Evolutionary conservation across 352 stramenopile genomes (phyloP).

Genomic region (Globisporangium parvum): DNA sequence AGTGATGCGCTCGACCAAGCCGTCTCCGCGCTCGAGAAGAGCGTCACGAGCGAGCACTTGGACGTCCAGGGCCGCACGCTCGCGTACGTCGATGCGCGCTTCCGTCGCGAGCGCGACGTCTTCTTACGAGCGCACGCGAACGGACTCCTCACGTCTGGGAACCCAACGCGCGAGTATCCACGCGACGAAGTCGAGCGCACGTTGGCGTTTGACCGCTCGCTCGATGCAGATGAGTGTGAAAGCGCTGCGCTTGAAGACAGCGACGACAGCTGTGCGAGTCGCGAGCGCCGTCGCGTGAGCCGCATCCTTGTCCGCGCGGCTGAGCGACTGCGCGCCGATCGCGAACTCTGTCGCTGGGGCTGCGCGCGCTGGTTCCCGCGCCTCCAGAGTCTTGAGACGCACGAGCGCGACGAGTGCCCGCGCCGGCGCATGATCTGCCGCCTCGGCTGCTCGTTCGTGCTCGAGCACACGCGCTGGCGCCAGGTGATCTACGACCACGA

Average conservation of each 20-base stretch:
- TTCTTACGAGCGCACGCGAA: conserved; percentile 34
- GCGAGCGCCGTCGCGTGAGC: conserved; percentile 51
- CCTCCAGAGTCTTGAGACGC: conserved; percentile 29
- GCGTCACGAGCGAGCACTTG: conserved; percentile 52
- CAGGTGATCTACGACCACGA: conserved; percentile 53
- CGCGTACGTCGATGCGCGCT: conserved; percentile 58
- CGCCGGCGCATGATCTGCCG: conserved; percentile 61
- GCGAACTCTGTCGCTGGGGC: conserved; percentile 51
- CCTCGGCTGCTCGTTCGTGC: conserved; percentile 47
- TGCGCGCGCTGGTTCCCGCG: conserved; percentile 50
- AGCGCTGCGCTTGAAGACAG: conserved; percentile 44
- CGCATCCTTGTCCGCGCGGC: conserved; percentile 38
- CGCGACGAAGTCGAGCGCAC: conserved; percentile 39
- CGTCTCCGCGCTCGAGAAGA: conserved; percentile 39
- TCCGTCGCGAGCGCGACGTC: conserved; percentile 47
- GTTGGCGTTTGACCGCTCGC: conserved; percentile 23
- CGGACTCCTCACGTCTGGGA: conserved; percentile 33
- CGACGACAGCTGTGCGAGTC: conserved; percentile 23
- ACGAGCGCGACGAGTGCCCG: conserved; percentile 52
- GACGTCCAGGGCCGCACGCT: conserved; percentile 29
- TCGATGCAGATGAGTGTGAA: conserved; percentile 48
- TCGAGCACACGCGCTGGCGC: conserved; percentile 44
- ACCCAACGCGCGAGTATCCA: conserved; percentile 21
- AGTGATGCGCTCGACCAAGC: conserved; percentile 33
- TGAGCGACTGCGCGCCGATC: conserved; percentile 27